Percentiles rank a stretch among this genome's conserved stretches.
These are phyloP conservation scores for Candida maesae DNA, from an alignment of 805 yeast species.

Conservation along the genomic window DNA sequence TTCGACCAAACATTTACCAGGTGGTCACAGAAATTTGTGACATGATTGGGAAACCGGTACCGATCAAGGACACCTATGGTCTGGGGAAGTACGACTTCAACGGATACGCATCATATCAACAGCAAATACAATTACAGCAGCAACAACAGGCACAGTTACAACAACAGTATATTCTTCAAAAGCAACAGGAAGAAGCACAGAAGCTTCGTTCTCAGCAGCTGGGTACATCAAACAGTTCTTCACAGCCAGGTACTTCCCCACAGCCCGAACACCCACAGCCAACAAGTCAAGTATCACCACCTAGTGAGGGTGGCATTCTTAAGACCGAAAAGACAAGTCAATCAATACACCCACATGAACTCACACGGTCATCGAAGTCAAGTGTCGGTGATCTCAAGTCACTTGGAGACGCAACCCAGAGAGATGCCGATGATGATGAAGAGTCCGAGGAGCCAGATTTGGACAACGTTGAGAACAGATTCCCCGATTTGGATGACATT, in stretches of 20 bases:
- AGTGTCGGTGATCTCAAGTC: conserved; percentile 23
- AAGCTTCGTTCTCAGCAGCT: conserved; percentile 10
- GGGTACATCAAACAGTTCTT: neutral
- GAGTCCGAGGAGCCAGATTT: conserved; percentile 30
- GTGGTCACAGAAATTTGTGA: conserved; percentile 61
- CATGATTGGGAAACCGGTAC: conserved; percentile 49
- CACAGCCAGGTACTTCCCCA: neutral
- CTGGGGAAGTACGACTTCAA: conserved; percentile 55
- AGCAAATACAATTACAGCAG: conserved; percentile 32
- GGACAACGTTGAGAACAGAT: conserved; percentile 47
- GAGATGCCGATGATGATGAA: conserved; percentile 2
- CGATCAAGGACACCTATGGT: conserved; percentile 40
- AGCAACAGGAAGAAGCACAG: conserved; percentile 18
- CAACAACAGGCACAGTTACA: conserved; percentile 36
- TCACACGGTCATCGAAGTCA: conserved; percentile 25
- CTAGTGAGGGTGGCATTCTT: neutral
- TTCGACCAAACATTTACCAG: conserved; percentile 86
- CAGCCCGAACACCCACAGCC: neutral
- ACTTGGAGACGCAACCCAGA: conserved; percentile 1
- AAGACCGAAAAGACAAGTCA: conserved; percentile 2
- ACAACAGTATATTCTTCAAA: conserved; percentile 18
- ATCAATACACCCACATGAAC: conserved; percentile 17
- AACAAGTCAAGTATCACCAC: neutral
- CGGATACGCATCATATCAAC: conserved; percentile 50
- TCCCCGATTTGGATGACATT: conserved; percentile 43